phyloP scores from a whole-genome alignment of 106 monocot species.

The Platanthera zijinensis region DNA sequence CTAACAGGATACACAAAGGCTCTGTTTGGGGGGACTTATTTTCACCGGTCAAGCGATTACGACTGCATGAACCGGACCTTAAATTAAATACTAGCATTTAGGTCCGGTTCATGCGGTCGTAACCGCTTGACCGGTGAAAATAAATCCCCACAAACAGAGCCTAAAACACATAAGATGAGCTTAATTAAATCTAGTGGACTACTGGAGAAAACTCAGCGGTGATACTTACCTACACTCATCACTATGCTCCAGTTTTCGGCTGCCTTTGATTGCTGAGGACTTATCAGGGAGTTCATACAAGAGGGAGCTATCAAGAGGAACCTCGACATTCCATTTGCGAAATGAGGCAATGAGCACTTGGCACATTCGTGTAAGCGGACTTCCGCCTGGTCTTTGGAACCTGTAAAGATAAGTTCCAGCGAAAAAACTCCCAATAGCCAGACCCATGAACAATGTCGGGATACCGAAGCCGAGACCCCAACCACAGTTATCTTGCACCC shows the following conservation, averaged over 20 bases:
- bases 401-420: conserved; percentile 63
- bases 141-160: no score
- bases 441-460: conserved; percentile 86
- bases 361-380: conserved; percentile 74
- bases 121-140: no score
- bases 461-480: conserved; percentile 96
- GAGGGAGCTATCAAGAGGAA: conserved; percentile 59
- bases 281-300: conserved; percentile 60
- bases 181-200: not conserved
- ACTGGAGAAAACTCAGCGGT: not conserved
- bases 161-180: not conserved
- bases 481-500: conserved; percentile 84
- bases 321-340: conserved; percentile 45
- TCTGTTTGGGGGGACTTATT: no score
- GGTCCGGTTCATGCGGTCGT: no score
- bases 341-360: conserved; percentile 78
- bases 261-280: conserved; percentile 78
- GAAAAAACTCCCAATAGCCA: conserved; percentile 71
- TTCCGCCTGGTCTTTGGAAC: conserved; percentile 78
- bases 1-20: not conserved
- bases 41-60: no score
- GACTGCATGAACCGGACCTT: no score
- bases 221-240: conserved; percentile 48
- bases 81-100: no score
- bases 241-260: conserved; percentile 76